These are phyloP conservation scores for Arachis hypogaea DNA, from an alignment of 306 rosid genomes.

Conservation along the genomic window DNA sequence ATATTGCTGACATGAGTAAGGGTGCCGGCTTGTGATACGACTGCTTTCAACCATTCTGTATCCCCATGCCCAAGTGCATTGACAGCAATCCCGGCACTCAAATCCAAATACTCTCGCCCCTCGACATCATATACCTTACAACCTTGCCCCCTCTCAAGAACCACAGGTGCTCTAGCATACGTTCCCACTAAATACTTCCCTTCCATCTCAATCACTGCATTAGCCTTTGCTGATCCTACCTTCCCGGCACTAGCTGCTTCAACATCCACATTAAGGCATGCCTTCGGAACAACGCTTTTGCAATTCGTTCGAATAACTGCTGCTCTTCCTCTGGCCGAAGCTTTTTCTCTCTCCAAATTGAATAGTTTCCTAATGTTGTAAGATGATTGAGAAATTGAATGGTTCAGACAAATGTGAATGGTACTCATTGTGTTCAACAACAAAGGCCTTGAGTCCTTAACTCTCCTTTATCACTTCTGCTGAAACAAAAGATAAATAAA, in stretches of 20 bases:
- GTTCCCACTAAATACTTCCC: slow-evolving; percentile 71
- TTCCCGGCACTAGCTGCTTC: slow-evolving; percentile 39
- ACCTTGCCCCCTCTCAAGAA: slow-evolving; percentile 71
- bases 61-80: slow-evolving; percentile 87
- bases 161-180: slow-evolving; percentile 80
- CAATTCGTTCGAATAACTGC: slow-evolving; percentile 5
- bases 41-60: slow-evolving; percentile 77
- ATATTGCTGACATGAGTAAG: slow-evolving; percentile 89
- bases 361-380: slow-evolving; percentile 23
- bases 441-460: slow-evolving; percentile 8
- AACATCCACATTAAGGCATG: slow-evolving; percentile 47
- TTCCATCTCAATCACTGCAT: slow-evolving; percentile 71
- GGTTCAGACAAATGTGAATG: slow-evolving; percentile 34
- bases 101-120: slow-evolving; percentile 79
- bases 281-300: slow-evolving; percentile 18
- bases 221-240: slow-evolving; percentile 33
- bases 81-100: slow-evolving; percentile 82
- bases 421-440: slow-evolving; percentile 40
- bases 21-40: slow-evolving; percentile 63
- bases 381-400: slow-evolving; percentile 39
- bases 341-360: slow-evolving; percentile 2
- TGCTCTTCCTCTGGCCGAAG: background rate
- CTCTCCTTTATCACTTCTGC: background rate
- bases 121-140: slow-evolving; percentile 76
- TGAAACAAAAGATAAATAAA: background rate